phyloP scores from a whole-genome alignment of 495 filamentous ascomycete genomes.

The Aspergillus bertholletiae region DNA sequence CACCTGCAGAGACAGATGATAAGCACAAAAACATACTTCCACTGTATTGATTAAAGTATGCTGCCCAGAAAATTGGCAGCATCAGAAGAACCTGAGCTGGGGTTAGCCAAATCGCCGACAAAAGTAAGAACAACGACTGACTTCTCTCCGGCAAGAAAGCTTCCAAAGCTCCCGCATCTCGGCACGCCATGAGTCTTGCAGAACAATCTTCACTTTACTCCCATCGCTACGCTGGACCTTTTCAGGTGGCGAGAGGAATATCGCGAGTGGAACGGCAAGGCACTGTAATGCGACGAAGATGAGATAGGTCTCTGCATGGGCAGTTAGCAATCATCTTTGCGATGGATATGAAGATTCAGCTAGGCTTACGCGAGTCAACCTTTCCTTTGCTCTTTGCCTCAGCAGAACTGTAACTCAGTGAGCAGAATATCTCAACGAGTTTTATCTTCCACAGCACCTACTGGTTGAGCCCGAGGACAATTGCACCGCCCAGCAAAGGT shows the following conservation, averaged over 20 bases:
- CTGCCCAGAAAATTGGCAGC: slow-evolving; percentile 36
- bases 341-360: not conserved
- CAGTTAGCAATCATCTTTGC: not conserved
- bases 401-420: slow-evolving; percentile 9
- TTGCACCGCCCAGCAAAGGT: slow-evolving; percentile 58
- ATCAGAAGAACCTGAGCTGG: slow-evolving; percentile 23
- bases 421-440: slow-evolving; percentile 21
- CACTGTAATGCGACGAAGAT: slow-evolving; percentile 60
- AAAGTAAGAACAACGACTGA: slow-evolving; percentile 7
- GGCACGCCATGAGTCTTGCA: slow-evolving; percentile 38
- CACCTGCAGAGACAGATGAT: not conserved
- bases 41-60: slow-evolving; percentile 36
- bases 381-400: slow-evolving; percentile 23
- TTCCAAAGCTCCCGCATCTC: slow-evolving; percentile 31
- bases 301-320: slow-evolving; percentile 42
- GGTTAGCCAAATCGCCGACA: not conserved
- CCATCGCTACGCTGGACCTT: slow-evolving; percentile 56
- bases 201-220: slow-evolving; percentile 44
- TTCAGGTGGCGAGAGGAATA: slow-evolving; percentile 50
- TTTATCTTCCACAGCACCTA: slow-evolving; percentile 3
- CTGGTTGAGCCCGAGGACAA: slow-evolving; percentile 59
- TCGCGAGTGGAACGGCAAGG: slow-evolving; percentile 47
- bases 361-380: slow-evolving; percentile 22
- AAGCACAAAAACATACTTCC: slow-evolving; percentile 19
- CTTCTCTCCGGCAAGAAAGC: slow-evolving; percentile 22